Conservation (phyloP, 164 flowering plant genomes). For the Macadamia tetraphylla region DNA sequence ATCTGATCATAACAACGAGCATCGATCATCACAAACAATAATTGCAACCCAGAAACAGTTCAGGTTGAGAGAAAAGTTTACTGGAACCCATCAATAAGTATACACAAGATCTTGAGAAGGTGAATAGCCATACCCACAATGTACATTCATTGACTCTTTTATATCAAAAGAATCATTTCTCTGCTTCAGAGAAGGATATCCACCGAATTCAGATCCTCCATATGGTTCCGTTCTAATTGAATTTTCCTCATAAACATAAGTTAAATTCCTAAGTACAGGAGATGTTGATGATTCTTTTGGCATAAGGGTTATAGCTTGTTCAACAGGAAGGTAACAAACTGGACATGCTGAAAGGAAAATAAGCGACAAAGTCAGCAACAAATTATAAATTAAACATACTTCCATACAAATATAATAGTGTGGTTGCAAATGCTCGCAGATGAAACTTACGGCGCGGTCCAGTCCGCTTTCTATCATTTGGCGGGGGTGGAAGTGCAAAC, state of each 20-base stretch:
- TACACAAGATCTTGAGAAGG: neutral
- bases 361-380: conserved; percentile 4
- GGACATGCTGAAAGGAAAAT: conserved; percentile 67
- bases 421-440: neutral
- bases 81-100: no score
- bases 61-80: neutral
- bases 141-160: conserved; percentile 85
- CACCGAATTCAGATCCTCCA: conserved; percentile 98
- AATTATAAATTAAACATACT: neutral
- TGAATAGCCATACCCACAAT: conserved; percentile 76
- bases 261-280: conserved; percentile 58
- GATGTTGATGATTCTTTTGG: conserved; percentile 55
- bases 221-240: conserved; percentile 37
- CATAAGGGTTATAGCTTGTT: conserved; percentile 67
- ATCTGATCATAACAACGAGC: conserved; percentile 33
- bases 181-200: conserved; percentile 83
- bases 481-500: conserved; percentile 78
- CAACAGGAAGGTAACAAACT: conserved; percentile 86
- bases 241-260: conserved; percentile 56
- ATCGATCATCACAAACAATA: neutral
- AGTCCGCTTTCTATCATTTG: conserved; percentile 49
- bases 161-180: conserved; percentile 76
- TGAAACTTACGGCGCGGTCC: conserved; percentile 91
- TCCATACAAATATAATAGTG: no score
- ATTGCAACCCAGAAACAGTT: neutral